A percentile compares a stretch with the other conserved stretches of the same genome.
These are phyloP conservation scores for Pleurotus djamor DNA, from an alignment of 768 basidiomycete genomes.

Conservation along the genomic window DNA sequence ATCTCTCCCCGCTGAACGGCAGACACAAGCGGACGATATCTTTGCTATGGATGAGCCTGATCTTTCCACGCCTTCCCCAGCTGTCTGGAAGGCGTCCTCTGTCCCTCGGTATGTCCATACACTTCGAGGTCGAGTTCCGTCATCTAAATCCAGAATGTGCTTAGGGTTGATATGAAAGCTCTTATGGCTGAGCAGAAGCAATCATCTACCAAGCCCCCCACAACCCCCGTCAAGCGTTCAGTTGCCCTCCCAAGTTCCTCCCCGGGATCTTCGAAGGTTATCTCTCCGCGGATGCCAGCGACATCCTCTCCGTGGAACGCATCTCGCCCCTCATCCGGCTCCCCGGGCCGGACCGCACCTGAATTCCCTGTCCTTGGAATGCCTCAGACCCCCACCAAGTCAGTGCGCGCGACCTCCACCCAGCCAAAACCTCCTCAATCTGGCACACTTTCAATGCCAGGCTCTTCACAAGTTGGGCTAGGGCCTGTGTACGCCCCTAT, in stretches of 20 bases:
- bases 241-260: constrained; percentile 6
- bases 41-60: constrained; percentile 84
- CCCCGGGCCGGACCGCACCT: background rate
- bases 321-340: background rate
- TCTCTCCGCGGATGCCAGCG: background rate
- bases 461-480: constrained; percentile 33
- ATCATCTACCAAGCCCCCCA: background rate
- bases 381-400: background rate
- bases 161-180: constrained; percentile 77
- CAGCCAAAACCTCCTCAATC: constrained; percentile 11
- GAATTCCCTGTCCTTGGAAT: background rate
- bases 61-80: constrained; percentile 17
- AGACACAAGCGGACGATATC: constrained; percentile 59
- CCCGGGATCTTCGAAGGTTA: background rate
- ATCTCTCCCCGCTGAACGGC: constrained; percentile 18
- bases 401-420: background rate
- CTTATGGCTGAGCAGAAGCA: constrained; percentile 76
- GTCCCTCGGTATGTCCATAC: constrained; percentile 45
- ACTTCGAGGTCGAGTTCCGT: constrained; percentile 7
- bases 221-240: constrained; percentile 5
- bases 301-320: constrained; percentile 3
- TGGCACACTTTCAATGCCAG: constrained; percentile 10
- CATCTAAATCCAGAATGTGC: constrained; percentile 7
- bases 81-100: constrained; percentile 45
- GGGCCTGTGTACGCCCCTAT: constrained; percentile 69